These are phyloP conservation scores for Stenocarpella maydis DNA, from an alignment of 2,329 filamentous ascomycete genomes.

Conservation along the genomic window DNA sequence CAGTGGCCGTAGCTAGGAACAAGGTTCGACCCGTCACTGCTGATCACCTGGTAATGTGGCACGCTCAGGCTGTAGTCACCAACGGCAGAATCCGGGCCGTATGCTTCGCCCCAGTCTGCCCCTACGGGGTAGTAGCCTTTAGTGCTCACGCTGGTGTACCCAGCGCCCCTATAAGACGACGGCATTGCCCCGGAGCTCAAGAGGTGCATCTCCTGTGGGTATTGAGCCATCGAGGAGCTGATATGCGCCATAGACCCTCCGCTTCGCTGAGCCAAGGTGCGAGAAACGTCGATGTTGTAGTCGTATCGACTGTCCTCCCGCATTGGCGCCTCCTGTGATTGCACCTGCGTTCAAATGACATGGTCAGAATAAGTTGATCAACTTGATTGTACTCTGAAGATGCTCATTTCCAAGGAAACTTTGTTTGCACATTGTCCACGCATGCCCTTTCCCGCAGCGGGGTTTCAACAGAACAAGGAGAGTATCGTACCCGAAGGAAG, in stretches of 20 bases:
- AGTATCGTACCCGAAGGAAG: conserved; percentile 75
- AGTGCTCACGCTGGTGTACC: conserved; percentile 25
- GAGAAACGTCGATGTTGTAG: conserved; percentile 49
- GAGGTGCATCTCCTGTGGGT: conserved; percentile 45
- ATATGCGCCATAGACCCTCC: conserved; percentile 41
- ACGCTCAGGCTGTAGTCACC: conserved; percentile 47
- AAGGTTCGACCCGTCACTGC: conserved; percentile 45
- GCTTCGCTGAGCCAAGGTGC: conserved; percentile 44
- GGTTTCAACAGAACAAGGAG: background rate
- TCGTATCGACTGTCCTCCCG: conserved; percentile 45
- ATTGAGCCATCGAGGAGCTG: conserved; percentile 43
- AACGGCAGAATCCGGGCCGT: conserved; percentile 49
- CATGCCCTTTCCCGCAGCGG: too few relatives aligned
- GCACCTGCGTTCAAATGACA: conserved; percentile 43
- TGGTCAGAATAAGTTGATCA: conserved; percentile 21
- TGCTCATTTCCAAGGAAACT: background rate
- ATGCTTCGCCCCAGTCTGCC: conserved; percentile 46
- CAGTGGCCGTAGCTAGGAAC: conserved; percentile 42
- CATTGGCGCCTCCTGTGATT: conserved; percentile 49
- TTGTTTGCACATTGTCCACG: background rate
- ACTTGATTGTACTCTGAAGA: too few relatives aligned
- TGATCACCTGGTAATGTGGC: conserved; percentile 46
- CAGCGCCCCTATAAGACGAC: conserved; percentile 44
- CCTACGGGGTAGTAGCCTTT: conserved; percentile 45
- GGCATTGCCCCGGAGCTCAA: conserved; percentile 45